These are phyloP conservation scores for Phytophthora nicotianae DNA, from an alignment of 352 stramenopile species.

Conservation along the genomic window DNA sequence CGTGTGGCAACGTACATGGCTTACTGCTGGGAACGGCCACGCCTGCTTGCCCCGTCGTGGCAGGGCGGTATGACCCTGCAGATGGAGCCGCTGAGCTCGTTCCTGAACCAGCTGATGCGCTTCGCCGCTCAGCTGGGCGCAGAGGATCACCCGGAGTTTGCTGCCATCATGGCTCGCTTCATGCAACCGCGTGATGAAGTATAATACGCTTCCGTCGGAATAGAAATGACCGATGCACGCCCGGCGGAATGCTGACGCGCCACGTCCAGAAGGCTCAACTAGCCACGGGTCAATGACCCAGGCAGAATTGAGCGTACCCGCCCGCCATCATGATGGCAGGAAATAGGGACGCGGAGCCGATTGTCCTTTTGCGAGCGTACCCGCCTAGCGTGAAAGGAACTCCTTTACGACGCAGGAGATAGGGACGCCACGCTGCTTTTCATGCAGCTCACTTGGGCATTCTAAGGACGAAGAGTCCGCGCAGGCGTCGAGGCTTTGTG, in stretches of 20 bases:
- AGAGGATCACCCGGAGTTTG: constrained; percentile 37
- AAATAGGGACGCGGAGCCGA: constrained; percentile 32
- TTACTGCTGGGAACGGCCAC: constrained; percentile 43
- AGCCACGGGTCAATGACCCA: neutral
- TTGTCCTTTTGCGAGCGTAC: constrained; percentile 35
- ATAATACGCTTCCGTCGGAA: constrained; percentile 12
- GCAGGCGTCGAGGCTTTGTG: constrained; percentile 28
- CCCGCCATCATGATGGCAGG: constrained; percentile 25
- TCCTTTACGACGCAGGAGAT: constrained; percentile 26
- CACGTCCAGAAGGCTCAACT: constrained; percentile 25
- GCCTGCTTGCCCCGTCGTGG: constrained; percentile 39
- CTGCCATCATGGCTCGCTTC: constrained; percentile 33
- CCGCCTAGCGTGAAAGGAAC: constrained; percentile 22
- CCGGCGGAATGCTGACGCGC: constrained; percentile 22
- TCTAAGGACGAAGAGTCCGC: constrained; percentile 26
- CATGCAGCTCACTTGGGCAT: constrained; percentile 30
- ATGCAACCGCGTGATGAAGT: constrained; percentile 35
- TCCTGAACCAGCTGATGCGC: constrained; percentile 41
- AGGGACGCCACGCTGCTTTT: constrained; percentile 36
- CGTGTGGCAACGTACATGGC: constrained; percentile 39
- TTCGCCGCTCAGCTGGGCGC: constrained; percentile 32
- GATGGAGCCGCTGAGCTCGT: constrained; percentile 32
- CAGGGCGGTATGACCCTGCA: constrained; percentile 40
- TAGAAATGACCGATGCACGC: constrained; percentile 28
- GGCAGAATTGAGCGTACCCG: constrained; percentile 28